Conservation (phyloP, 176 grass and related monocot species). For the Eleusine indica region DNA sequence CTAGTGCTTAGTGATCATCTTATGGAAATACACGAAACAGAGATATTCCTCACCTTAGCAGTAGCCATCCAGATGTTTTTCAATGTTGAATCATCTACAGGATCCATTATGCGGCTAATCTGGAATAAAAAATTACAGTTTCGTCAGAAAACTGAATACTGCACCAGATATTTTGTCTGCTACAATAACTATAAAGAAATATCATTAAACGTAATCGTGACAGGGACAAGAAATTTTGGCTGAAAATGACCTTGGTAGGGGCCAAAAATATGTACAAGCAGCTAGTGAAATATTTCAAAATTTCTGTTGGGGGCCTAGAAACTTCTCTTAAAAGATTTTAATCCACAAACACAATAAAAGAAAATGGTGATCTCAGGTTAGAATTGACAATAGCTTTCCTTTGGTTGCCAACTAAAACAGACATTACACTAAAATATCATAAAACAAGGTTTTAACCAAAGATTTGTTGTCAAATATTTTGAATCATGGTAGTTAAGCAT, state of each 20-base stretch:
- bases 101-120: conserved; percentile 87
- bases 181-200: conserved; percentile 11
- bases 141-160: conserved; percentile 26
- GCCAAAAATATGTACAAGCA: neutral
- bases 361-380: conserved; percentile 17
- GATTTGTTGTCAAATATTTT: neutral
- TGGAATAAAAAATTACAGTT: conserved; percentile 49
- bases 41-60: conserved; percentile 67
- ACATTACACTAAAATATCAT: neutral
- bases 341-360: neutral
- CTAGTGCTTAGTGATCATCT: neutral
- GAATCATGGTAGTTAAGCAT: neutral
- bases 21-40: conserved; percentile 13
- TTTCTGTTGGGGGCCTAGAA: neutral
- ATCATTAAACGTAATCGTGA: conserved; percentile 5
- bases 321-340: neutral
- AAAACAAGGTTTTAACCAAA: conserved; percentile 17
- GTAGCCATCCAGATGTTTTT: conserved; percentile 95
- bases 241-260: neutral
- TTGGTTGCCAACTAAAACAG: neutral
- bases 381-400: conserved; percentile 19
- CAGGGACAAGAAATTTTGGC: neutral
- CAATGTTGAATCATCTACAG: conserved; percentile 78
- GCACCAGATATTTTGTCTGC: conserved; percentile 5
- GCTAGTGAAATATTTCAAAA: neutral